Percentiles rank a stretch among this genome's conserved stretches.
These are phyloP conservation scores for Aquilaria agallochum DNA, from an alignment of 441 rosid species.

Conservation along the genomic window DNA sequence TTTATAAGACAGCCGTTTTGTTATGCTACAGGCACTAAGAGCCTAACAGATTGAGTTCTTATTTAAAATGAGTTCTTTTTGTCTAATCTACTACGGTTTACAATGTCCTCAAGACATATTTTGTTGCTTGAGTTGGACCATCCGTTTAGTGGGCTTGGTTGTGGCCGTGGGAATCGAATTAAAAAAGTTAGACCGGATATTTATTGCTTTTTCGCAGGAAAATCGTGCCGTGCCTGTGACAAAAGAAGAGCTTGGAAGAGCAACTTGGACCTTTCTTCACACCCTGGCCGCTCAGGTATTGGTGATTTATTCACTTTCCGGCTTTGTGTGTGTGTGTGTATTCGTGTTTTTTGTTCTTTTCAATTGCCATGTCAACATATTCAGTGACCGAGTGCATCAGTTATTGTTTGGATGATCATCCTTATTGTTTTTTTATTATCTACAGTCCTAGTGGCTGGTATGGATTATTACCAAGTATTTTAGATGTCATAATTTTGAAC, in stretches of 20 bases:
- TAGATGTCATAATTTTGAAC: too few relatives aligned
- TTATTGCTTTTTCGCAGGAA: constrained; percentile 29
- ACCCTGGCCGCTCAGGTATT: constrained; percentile 92
- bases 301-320: neutral
- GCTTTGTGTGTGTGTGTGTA: neutral
- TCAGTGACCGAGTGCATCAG: neutral
- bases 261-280: constrained; percentile 97
- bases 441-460: too few relatives aligned
- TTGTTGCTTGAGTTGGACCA: too few relatives aligned
- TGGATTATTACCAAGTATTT: too few relatives aligned
- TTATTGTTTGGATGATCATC: neutral
- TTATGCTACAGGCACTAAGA: neutral
- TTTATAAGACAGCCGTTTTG: constrained; percentile 3
- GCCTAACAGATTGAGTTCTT: too few relatives aligned
- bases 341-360: neutral
- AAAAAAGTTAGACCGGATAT: constrained; percentile 1
- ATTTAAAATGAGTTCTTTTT: too few relatives aligned
- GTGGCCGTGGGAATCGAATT: neutral
- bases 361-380: neutral
- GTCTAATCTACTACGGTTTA: too few relatives aligned
- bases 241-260: constrained; percentile 89
- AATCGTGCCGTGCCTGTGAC: constrained; percentile 67
- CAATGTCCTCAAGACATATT: too few relatives aligned
- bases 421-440: neutral
- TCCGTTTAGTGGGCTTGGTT: too few relatives aligned